These are phyloP conservation scores for Botryotinia narcissicola DNA, from an alignment of 2,329 filamentous ascomycete genomes.

Conservation along the genomic window DNA sequence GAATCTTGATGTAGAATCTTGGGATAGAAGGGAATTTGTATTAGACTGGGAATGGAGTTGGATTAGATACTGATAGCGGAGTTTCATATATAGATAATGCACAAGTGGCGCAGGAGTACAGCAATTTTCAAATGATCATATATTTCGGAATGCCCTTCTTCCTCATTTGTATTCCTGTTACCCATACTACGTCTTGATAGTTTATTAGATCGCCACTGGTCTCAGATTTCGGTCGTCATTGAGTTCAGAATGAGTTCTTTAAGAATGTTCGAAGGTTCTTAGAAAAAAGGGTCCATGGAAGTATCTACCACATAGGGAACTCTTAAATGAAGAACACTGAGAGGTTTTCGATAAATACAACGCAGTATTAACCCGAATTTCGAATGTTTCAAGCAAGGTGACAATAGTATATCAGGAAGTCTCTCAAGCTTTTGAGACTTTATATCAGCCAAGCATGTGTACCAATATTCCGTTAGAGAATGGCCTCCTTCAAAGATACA, in stretches of 20 bases:
- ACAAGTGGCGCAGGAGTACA: neutral
- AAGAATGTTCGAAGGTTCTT: accelerated
- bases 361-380: neutral
- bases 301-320: neutral
- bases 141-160: neutral
- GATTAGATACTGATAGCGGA: neutral
- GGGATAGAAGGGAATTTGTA: neutral
- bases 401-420: neutral
- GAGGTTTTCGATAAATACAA: neutral
- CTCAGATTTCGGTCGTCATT: neutral
- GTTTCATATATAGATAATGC: accelerated
- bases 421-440: neutral
- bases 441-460: neutral
- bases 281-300: neutral
- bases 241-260: neutral
- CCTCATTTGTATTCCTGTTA: neutral
- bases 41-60: neutral
- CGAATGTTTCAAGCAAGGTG: neutral
- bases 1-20: neutral
- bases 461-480: neutral
- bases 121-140: neutral
- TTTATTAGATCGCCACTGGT: neutral
- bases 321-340: neutral
- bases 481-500: neutral
- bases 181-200: accelerated